These are phyloP conservation scores for Cyberlindnera mississippiensis DNA, from an alignment of 805 yeast genomes.

Conservation along the genomic window DNA sequence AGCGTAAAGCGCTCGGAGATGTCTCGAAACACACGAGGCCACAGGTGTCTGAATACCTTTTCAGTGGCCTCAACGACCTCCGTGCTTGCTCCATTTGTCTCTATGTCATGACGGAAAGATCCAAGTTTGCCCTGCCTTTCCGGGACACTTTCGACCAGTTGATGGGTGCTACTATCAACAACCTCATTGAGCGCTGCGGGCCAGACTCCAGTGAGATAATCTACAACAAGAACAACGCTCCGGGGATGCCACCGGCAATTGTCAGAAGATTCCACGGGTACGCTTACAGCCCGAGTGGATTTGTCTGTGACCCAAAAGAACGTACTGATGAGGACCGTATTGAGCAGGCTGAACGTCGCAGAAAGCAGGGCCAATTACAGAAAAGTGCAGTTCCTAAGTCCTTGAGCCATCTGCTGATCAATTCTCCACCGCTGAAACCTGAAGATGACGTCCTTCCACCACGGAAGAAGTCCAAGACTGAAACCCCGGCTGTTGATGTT, in stretches of 20 bases:
- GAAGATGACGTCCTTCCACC: constrained; percentile 17
- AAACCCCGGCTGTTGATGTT: constrained; percentile 2
- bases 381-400: constrained; percentile 52
- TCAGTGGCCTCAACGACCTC: constrained; percentile 57
- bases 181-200: constrained; percentile 58
- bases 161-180: constrained; percentile 61
- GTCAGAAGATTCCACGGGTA: constrained; percentile 38
- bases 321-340: constrained; percentile 36
- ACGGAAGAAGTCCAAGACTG: constrained; percentile 9
- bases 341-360: constrained; percentile 45
- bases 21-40: constrained; percentile 59
- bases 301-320: constrained; percentile 1
- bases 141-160: constrained; percentile 66
- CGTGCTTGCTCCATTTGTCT: constrained; percentile 62
- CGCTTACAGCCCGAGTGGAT: constrained; percentile 24
- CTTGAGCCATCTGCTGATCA: constrained; percentile 45
- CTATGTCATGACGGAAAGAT: constrained; percentile 63
- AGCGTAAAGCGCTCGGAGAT: constrained; percentile 52
- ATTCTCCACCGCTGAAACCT: constrained; percentile 33
- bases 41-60: constrained; percentile 46
- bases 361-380: constrained; percentile 48
- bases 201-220: constrained; percentile 57
- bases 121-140: constrained; percentile 56
- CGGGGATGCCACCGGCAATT: constrained; percentile 60
- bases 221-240: constrained; percentile 32